Base-by-base conservation (phyloP, 2,329 filamentous ascomycete species). In the Aspergillus calidoustus region DNA sequence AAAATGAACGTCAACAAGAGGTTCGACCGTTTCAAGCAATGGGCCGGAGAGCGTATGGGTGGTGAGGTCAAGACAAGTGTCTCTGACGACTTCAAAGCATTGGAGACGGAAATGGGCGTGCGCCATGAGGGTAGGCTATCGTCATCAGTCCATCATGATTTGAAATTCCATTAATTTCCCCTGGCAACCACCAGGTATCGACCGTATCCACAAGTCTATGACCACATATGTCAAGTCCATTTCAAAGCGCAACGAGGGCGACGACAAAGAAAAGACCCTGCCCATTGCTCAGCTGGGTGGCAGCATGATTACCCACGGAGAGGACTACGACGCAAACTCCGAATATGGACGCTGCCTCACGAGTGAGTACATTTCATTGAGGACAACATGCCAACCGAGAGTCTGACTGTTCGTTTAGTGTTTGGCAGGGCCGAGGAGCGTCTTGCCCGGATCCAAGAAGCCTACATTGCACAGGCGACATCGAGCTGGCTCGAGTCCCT, bases 11-110 rank as follows among this genome's bases (percentile, higher is more conserved):
- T 89, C 77, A 89, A 87, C 79, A 97, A 96, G 84, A 97, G 96
- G 77, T 88, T 98, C 76, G 94, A 93, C 80, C 90, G 94, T 74
- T 89, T 96, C 83, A 96, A 94, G 83, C 94, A 98, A 89, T 98
- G 94, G 94, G 92, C 93, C 43, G 92, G 92, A 69, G 94, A 98
- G 82, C 92, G 93, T 80, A 97, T 98, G 91, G 94, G 94, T 71
- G 87, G 87, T 67, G 93, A 97, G 79, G 86, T 89, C 79, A 95
- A 93, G 81, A 97, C 94, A 9, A 87, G 84, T 75, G 88, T 92
- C 66, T 91, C 92, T 0, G 93, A 98, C 56, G 91, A 97, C 73
- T 98, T 98, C 85, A 96, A 91, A 80, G 86, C 87, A 63, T 81
- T 98, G 71, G 93, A 98, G 80, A 83, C 87, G 59, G 94, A 98